Evolutionary conservation across 2,329 filamentous ascomycete species (phyloP), one percentile per base, ranked within the genome.

Genomic region (Colletotrichum tofieldiae): DNA sequence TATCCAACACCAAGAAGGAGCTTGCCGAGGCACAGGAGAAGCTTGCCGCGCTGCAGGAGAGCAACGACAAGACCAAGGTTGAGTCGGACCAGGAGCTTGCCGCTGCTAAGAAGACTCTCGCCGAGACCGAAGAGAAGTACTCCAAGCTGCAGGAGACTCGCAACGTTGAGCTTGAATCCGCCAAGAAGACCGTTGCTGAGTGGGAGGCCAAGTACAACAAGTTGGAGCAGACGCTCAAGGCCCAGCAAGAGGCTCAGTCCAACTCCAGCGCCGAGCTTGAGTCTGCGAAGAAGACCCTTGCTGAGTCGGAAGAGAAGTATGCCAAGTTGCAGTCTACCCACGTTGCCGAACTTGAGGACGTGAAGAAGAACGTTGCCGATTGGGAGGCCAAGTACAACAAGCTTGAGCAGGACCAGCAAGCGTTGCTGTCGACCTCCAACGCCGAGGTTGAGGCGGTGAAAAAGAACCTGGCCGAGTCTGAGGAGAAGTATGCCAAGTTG

Each of bases 1-100:
- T 84, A 56, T 75, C 79, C 7, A 59, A 77, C 7, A 75, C 76
- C 29, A 78, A 79, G 74, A 75, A 81, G 65, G 76, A 81, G 56
- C 76, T 81, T 16, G 72, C 75, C 54, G 76, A 76, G 6, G 49
- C 72, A 9, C 66, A 73, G 14, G 73, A 60, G 51, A 72, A 74
- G 49, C 67, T 74, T 5, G 71, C 70, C 45, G 75, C 75, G 8
- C 75, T 80, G 5, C 71, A 78, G 52, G 71, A 77, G 62, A 74
- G 72, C 54, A 75, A 77, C 43, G 76, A 77, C 49, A 76, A 79
- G 74, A 72, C 77, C 72, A 75, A 76, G 71, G 69, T 77, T 45
- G 76, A 78, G 32, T 77, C 77, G 39, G 77, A 78, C 55, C 73
- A 75, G 45, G 76, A 77, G 39, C 62, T 80, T 6, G 68, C 75